These are phyloP conservation scores for Chlorella sp. DNA, from an alignment of 139 green algal genomes.

Conservation along the genomic window DNA sequence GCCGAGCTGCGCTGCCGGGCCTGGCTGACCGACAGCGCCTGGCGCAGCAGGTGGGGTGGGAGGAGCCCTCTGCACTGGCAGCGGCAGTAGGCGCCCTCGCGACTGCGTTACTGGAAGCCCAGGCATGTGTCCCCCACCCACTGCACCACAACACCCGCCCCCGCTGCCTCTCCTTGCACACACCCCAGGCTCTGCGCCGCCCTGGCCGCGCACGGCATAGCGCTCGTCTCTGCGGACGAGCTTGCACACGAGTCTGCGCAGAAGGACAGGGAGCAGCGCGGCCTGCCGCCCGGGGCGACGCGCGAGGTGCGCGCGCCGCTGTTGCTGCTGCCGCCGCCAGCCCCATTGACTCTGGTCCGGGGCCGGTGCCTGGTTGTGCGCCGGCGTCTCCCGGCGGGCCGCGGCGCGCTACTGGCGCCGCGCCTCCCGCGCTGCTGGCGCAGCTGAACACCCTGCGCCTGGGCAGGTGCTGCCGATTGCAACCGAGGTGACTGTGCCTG, in stretches of 20 bases:
- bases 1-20: slow-evolving; percentile 45
- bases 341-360: neutral
- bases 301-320: neutral
- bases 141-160: neutral
- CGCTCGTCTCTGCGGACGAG: slow-evolving; percentile 49
- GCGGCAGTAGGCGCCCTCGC: neutral
- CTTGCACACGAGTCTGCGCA: slow-evolving; percentile 51
- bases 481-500: slow-evolving; percentile 35
- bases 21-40: slow-evolving; percentile 36
- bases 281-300: slow-evolving; percentile 20
- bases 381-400: neutral
- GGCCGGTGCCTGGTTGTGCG: neutral
- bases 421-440: neutral
- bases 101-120: neutral
- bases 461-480: slow-evolving; percentile 40
- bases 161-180: neutral
- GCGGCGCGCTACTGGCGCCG: neutral
- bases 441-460: neutral
- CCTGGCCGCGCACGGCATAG: slow-evolving; percentile 12
- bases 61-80: neutral
- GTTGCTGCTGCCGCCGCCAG: neutral
- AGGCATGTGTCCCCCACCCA: neutral
- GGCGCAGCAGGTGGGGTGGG: neutral
- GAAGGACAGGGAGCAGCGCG: slow-evolving; percentile 31
- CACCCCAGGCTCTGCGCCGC: neutral